A percentile compares a stretch with the other conserved stretches of the same genome.
phyloP scores from a whole-genome alignment of 352 stramenopile genomes.

The Elongisporangium prolatum region DNA sequence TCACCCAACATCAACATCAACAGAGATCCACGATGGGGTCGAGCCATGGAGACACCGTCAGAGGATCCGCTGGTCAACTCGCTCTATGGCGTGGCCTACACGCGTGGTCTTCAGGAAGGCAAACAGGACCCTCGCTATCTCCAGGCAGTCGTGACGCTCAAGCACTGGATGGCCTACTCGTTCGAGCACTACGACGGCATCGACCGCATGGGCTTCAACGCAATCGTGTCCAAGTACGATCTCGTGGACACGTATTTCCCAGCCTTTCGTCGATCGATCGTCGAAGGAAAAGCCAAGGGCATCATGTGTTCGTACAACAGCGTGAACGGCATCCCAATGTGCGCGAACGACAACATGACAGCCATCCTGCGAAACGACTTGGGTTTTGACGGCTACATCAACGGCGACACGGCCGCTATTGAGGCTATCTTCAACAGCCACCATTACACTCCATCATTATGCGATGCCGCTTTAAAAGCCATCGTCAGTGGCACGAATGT shows the following conservation, averaged over 20 bases:
- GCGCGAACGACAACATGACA: constrained; percentile 66
- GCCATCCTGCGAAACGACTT: constrained; percentile 50
- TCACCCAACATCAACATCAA: constrained; percentile 91
- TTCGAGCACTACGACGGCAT: constrained; percentile 45
- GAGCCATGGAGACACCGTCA: constrained; percentile 85
- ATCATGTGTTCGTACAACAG: constrained; percentile 95
- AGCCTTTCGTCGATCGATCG: constrained; percentile 66
- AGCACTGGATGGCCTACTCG: constrained; percentile 90
- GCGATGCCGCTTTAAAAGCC: constrained; percentile 27
- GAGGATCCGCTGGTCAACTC: constrained; percentile 86
- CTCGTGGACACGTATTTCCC: constrained; percentile 85
- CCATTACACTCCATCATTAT: constrained; percentile 51
- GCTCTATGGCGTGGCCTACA: constrained; percentile 79
- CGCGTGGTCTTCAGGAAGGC: constrained; percentile 71
- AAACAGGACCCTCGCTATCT: constrained; percentile 32
- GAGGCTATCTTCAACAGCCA: constrained; percentile 53
- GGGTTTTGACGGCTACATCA: constrained; percentile 88
- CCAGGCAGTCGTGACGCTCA: constrained; percentile 77
- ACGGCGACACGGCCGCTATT: constrained; percentile 85
- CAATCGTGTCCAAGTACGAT: constrained; percentile 76
- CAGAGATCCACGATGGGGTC: constrained; percentile 86
- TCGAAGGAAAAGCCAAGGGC: constrained; percentile 44
- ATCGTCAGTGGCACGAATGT: constrained; percentile 66
- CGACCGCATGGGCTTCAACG: constrained; percentile 73
- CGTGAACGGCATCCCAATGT: constrained; percentile 87